Conservation (phyloP, 176 grass and related monocot species). For the Cocos nucifera region DNA sequence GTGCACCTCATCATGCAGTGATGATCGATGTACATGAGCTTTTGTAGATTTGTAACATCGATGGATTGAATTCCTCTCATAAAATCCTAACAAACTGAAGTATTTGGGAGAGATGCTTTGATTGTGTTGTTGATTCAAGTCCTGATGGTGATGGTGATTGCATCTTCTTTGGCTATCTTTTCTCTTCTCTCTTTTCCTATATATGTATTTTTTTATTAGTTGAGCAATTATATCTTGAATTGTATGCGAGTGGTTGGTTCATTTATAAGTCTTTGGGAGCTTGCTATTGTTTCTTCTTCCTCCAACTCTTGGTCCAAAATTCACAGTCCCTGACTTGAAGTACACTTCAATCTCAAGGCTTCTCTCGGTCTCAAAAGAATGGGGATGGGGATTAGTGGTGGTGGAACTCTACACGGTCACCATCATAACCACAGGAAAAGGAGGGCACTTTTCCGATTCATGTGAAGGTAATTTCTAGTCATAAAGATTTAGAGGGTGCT, state of each 20-base stretch:
- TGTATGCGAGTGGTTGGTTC: too few relatives aligned
- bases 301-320: slow-evolving; percentile 3
- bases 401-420: neutral
- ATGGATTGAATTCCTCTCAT: slow-evolving; percentile 25
- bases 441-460: slow-evolving; percentile 1
- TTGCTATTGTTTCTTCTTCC: slow-evolving; percentile 10
- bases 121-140: too few relatives aligned
- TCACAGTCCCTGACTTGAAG: neutral
- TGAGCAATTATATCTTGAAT: too few relatives aligned
- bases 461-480: slow-evolving; percentile 20
- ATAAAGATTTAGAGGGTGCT: slow-evolving; percentile 13
- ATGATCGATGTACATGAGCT: slow-evolving; percentile 1
- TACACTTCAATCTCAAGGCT: neutral
- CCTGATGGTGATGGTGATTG: too few relatives aligned
- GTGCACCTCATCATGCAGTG: slow-evolving; percentile 16
- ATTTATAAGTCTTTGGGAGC: slow-evolving; percentile 2
- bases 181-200: too few relatives aligned
- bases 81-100: slow-evolving; percentile 4
- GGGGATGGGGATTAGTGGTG: neutral
- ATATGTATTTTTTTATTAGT: too few relatives aligned
- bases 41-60: slow-evolving; percentile 16
- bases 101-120: too few relatives aligned
- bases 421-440: neutral
- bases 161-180: too few relatives aligned
- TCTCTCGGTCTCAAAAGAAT: neutral